Evolutionary conservation across 257 asterid genomes (phyloP), one percentile per base, ranked within the genome.

Genomic region (Euphrasia confusa): DNA sequence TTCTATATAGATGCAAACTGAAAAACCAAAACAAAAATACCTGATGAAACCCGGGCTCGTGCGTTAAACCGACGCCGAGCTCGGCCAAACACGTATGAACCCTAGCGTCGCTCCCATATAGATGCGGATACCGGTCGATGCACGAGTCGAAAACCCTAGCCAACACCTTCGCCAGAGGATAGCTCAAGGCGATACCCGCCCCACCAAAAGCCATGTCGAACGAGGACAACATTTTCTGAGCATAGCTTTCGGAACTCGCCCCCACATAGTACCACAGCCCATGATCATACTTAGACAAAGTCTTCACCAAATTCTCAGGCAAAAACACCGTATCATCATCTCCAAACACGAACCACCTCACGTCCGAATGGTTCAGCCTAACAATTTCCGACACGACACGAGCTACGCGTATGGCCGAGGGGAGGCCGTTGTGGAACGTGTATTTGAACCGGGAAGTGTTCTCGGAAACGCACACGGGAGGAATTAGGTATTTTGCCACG

Each of bases 41-140:
- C 98, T 90, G 98, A 78, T 90, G 98, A 61, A 90, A 90, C 28
- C 96, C 96, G 1, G 96, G 90, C 58, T 90, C 95, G 1, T 56
- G 83, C 1, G 98, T 85, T 62, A 90, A 71, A 24, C 79, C 40
- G 32, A 90, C 75, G 2, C 98, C 98, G 7, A 90, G 90, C 78
- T 88, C 98, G 1, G 88, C 61, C 4, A 84, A 27, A 53, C 96
- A 88, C n/a, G 92, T 77, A 30, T 84, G 82, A 35, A 90, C 73
- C 78, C 96, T 78, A 0, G 77, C 80, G 26, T 88, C 96, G 10
- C 98, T 86, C 15, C 95, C 95, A 21, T 80, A 88, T 2, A 90
- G 65, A 53, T 85, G 92, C 0, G 83, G 84, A 45, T 90, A 90
- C 39, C 95, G 67, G 3, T 77, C 71, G 10, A 90, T 48, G 58